Evolutionary conservation across 768 basidiomycete genomes (phyloP), one percentile per base, ranked within the genome.

Genomic region (Suillus paluster): DNA sequence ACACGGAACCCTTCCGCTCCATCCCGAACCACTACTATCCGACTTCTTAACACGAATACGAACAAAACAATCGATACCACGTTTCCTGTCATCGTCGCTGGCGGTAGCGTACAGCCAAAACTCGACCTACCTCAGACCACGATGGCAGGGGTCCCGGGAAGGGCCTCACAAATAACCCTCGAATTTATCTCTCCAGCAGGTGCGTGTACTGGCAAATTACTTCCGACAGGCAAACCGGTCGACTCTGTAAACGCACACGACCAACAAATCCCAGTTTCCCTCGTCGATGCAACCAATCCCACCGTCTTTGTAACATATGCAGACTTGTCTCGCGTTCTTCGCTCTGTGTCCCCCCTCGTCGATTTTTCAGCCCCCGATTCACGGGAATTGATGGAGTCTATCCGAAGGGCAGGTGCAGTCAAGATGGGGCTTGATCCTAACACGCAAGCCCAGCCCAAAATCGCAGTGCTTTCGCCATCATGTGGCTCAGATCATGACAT

Each of bases 271-370:
- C 72, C 70, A 45, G 81, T 78, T 1, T 89, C 88, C 12, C 79
- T 88, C 10, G 81, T 92, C 14, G 90, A 92, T 67, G 89, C 89
- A 2, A 88, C 90, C 17, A 91, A 92, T 70, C 90, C 90, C 1
- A 88, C 86, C 7, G 83, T 92, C 17, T 86, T 92, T 73, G 79
- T 91, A 65, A 59, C 73, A 38, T 72, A 78, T 5, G 62, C 72
- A 1, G 82, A 85, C 44, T 77, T 91, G 41, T 64, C 70, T 23
- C 49, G 64, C 7, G 71, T 77, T 39, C 75, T 85, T 48, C 53
- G 54, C 5, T 15, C 34, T 11, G n/a, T 30, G 11, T 57, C 60
- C 42, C 53, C 60, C 42, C 53, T 15, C 27, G 4, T 61, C 21
- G 64, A 66, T 49, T 58, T 54, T 46, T 45, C 61, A 4, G 55